Evolutionary conservation across 371 early-diverging fungal species (phyloP), one percentile per base, ranked within the genome.

Genomic region (Synchytrium microbalum): DNA sequence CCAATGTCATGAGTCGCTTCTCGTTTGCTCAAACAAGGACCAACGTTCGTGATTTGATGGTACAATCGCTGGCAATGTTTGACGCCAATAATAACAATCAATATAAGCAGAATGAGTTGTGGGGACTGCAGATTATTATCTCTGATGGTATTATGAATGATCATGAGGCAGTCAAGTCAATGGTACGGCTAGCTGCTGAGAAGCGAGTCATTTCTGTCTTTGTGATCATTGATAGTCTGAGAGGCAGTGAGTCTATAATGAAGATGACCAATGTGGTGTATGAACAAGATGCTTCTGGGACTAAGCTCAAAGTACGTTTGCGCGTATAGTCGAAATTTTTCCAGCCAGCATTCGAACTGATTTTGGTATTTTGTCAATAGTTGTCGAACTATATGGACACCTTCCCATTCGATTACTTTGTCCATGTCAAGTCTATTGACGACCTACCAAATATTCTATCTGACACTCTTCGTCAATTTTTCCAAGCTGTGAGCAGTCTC

Each of bases 131-230:
- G 76, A 79, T 98, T 57, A 88, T 98, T 57, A 81, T 98, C 23
- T 97, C 97, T 28, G 99, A 98, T 72, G 99, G 98, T 64, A 87
- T 97, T 51, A 92, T 93, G 74, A 92, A 97, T 65, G 91, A 95
- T 70, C 97, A 96, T 69, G 86, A 86, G 52, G 74, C 80, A 1
- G 74, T 98, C 3, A 76, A 84, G 67, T 76, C 84, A 16, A 76
- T 92, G 66, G 95, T 98, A 24, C 82, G 93, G 19, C 74, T 73
- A 58, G 93, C 94, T 0, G 83, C 86, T 60, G 93, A 95, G 70
- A 78, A 84, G 60, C 89, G 89, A 64, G 86, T 98, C 69, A 90
- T 95, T 91, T 82, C 90, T 26, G 92, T 98, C 61, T 98, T 97
- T 74, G 88, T 98, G 61, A 86, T 98, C 8, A 79, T 98, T 10